phyloP scores from a whole-genome alignment of 2,329 filamentous ascomycete species.

The Botrytis aclada region DNA sequence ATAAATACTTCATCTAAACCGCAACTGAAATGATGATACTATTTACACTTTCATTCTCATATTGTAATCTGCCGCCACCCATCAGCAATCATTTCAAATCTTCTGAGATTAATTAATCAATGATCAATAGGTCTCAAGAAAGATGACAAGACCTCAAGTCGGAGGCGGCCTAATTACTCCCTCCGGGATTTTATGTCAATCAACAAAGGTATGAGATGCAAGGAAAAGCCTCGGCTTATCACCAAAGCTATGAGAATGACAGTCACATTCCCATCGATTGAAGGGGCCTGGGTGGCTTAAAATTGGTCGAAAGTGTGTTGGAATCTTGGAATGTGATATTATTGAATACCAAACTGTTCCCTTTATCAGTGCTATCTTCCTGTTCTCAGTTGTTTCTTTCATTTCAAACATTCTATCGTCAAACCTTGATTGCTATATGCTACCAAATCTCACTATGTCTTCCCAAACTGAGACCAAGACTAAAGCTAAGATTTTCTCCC shows the following conservation, averaged over 20 bases:
- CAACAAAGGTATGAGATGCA: neutral
- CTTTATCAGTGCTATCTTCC: neutral
- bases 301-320: neutral
- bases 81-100: neutral
- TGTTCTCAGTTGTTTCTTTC: neutral
- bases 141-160: neutral
- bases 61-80: too few species aligned
- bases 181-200: neutral
- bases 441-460: constrained; percentile 7
- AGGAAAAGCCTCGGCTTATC: constrained; percentile 6
- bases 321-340: constrained; percentile 1
- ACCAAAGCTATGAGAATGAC: neutral
- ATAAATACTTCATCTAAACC: neutral
- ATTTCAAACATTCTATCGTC: neutral
- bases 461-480: neutral
- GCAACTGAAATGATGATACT: neutral
- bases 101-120: neutral
- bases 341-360: neutral
- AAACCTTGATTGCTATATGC: neutral
- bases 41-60: neutral
- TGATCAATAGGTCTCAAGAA: neutral
- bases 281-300: neutral
- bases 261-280: neutral
- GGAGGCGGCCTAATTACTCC: neutral
- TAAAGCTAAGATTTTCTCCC: constrained; percentile 13